Conservation (phyloP, 208 protist genomes). For the Acanthamoeba lugdunensis region DNA sequence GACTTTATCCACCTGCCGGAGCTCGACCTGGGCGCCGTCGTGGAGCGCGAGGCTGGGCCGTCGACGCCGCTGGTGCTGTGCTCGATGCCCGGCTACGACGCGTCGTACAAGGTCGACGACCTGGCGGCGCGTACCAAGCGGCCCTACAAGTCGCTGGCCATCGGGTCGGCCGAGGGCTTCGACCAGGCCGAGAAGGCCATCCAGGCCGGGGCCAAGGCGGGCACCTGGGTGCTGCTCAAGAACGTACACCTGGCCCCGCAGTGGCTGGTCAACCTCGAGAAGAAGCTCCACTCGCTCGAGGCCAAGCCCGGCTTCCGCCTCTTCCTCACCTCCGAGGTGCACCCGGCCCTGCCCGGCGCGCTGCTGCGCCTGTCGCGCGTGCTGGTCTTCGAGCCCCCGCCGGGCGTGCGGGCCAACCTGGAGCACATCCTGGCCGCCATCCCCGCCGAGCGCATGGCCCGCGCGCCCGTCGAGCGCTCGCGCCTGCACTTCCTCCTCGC, state of each 20-base stretch:
- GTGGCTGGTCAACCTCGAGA: slow-evolving; percentile 95
- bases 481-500: slow-evolving; percentile 96
- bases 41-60: slow-evolving; percentile 81
- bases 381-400: slow-evolving; percentile 95
- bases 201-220: slow-evolving; percentile 86
- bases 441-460: slow-evolving; percentile 76
- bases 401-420: slow-evolving; percentile 94
- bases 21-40: slow-evolving; percentile 77
- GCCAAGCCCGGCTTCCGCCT: slow-evolving; percentile 92
- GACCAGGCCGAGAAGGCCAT: slow-evolving; percentile 93
- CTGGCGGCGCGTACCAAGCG: slow-evolving; percentile 87
- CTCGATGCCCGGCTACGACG: slow-evolving; percentile 93
- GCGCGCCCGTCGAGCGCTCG: no score
- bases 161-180: slow-evolving; percentile 95
- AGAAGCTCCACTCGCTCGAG: slow-evolving; percentile 93
- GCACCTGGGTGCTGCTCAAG: slow-evolving; percentile 97
- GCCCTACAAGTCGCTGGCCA: slow-evolving; percentile 90
- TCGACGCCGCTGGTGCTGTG: slow-evolving; percentile 86
- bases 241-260: slow-evolving; percentile 96
- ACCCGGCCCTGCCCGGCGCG: slow-evolving; percentile 82
- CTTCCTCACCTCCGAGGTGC: slow-evolving; percentile 96
- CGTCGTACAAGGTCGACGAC: slow-evolving; percentile 90
- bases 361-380: slow-evolving; percentile 87
- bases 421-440: slow-evolving; percentile 89
- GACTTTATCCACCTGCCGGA: slow-evolving; percentile 82